Evolutionary conservation across 495 filamentous ascomycete species (phyloP).

Genomic region (Podospora tetraspora): DNA sequence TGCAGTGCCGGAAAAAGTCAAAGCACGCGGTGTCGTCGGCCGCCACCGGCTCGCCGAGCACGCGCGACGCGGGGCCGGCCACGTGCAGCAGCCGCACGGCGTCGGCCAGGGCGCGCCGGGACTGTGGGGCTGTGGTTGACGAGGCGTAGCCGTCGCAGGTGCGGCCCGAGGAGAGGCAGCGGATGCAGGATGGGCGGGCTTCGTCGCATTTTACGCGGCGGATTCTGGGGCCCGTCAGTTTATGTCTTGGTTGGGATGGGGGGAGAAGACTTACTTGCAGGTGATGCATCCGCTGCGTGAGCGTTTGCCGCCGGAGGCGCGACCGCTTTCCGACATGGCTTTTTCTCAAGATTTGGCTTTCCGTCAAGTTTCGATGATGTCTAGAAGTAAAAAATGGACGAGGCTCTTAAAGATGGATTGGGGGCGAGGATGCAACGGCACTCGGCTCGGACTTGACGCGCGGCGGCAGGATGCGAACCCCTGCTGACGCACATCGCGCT

Average conservation of each 20-base stretch:
- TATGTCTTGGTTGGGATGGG: not conserved
- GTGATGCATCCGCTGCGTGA: slow-evolving; percentile 21
- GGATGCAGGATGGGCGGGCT: slow-evolving; percentile 27
- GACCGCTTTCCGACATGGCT: not conserved
- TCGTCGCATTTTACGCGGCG: slow-evolving; percentile 41
- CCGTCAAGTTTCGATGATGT: not conserved
- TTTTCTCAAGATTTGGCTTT: not conserved
- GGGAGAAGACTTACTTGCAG: slow-evolving; percentile 14
- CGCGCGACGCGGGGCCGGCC: slow-evolving; percentile 34
- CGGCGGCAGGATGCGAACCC: not conserved
- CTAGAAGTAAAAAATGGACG: not conserved
- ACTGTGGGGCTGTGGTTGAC: slow-evolving; percentile 25
- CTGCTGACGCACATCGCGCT: not conserved
- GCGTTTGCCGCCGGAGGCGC: not conserved
- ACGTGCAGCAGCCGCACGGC: slow-evolving; percentile 35
- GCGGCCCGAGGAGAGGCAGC: slow-evolving; percentile 28
- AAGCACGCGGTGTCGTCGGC: slow-evolving; percentile 26
- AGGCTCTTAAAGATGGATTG: not conserved
- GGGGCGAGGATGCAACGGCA: not conserved
- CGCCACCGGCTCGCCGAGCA: slow-evolving; percentile 38
- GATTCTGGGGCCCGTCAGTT: slow-evolving; percentile 14
- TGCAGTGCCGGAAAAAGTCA: slow-evolving; percentile 25
- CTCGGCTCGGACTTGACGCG: not conserved
- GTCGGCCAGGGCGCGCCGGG: slow-evolving; percentile 22
- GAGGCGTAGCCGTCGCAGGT: slow-evolving; percentile 31